These are phyloP conservation scores for Heritiera littoralis DNA, from an alignment of 345 rosid species.

Conservation along the genomic window DNA sequence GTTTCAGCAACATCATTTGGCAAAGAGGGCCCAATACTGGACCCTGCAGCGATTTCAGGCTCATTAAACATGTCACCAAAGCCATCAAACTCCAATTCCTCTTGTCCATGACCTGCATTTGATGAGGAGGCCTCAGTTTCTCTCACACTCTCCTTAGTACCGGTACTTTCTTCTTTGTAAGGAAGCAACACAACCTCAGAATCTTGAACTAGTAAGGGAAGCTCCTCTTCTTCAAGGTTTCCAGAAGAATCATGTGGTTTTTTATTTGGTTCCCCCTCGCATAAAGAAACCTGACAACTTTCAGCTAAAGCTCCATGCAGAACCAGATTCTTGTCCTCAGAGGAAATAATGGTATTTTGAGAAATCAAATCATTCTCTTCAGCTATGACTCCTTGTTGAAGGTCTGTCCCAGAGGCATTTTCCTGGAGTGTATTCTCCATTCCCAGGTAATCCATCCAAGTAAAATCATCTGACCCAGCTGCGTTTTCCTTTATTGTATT, in stretches of 20 bases:
- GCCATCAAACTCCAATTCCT: conserved; percentile 71
- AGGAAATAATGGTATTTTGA: conserved; percentile 37
- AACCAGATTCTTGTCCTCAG: conserved; percentile 23
- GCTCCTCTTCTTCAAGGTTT: conserved; percentile 72
- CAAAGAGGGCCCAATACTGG: conserved; percentile 60
- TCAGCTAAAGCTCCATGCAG: conserved; percentile 36
- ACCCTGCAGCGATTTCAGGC: conserved; percentile 61
- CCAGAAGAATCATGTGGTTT: conserved; percentile 42
- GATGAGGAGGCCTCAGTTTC: conserved; percentile 62
- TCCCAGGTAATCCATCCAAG: conserved; percentile 56
- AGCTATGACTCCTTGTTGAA: conserved; percentile 38
- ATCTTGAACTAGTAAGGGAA: conserved; percentile 56
- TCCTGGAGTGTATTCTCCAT: conserved; percentile 31
- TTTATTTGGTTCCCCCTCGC: conserved; percentile 25
- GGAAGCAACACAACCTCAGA: conserved; percentile 82
- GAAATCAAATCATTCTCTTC: conserved; percentile 42
- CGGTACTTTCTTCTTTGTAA: conserved; percentile 55
- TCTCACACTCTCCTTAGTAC: conserved; percentile 27
- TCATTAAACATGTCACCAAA: conserved; percentile 87
- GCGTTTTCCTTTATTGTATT: conserved; percentile 31
- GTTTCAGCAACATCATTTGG: conserved; percentile 48
- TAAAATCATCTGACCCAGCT: conserved; percentile 26
- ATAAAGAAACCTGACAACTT: conserved; percentile 31
- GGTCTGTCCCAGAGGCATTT: conserved; percentile 26
- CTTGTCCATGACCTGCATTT: conserved; percentile 45